Evolutionary conservation across 1,284 basidiomycete genomes (phyloP), one percentile per base, ranked within the genome.

Genomic region (Trametes sp.): DNA sequence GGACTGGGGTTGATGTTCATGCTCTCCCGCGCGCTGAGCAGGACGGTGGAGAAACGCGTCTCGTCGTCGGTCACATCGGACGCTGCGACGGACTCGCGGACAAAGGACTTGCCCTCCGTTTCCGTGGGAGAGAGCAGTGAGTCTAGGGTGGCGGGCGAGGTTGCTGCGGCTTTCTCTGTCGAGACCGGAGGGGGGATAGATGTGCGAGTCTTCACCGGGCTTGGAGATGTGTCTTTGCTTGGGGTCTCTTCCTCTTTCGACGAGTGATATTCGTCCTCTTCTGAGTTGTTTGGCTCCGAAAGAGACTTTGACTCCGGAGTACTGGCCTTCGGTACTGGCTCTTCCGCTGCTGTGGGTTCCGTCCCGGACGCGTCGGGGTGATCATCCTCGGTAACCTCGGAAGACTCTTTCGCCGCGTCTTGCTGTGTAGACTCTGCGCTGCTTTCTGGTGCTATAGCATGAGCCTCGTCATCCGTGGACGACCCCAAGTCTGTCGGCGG

Each of bases 31-130:
- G 77, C 70, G 75, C 70, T 77, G 58, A 88, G 78, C 10, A 82
- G 75, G 29, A 88, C 81, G 4, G 85, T 84, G 11, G 87, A 87
- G 65, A 87, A 85, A 29, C 76, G 76, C 1, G 76, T 84, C 59
- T 91, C 89, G 68, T 90, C 83, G 63, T 89, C 87, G 64, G 85
- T 87, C 65, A 86, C 82, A 66, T 87, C 86, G 11, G 86, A 83
- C 46, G 81, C 81, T 10, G 82, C 77, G 31, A 82, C 71, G 19
- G 84, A 87, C 57, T 81, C 79, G 44, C 81, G 70, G 5, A 67
- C 62, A 5, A 72, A 72, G 57, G 72, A 68, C 60, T 57, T 63
- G 57, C 55, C 68, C 35, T 68, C 60, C 16, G 69, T 59, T 16
- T 65, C 72, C 31, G 73, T 77, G 0, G 81, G 81, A 19, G 81